Evolutionary conservation across 1,284 basidiomycete genomes (phyloP), one percentile per base, ranked within the genome.

Genomic region (Flammula alnicola): DNA sequence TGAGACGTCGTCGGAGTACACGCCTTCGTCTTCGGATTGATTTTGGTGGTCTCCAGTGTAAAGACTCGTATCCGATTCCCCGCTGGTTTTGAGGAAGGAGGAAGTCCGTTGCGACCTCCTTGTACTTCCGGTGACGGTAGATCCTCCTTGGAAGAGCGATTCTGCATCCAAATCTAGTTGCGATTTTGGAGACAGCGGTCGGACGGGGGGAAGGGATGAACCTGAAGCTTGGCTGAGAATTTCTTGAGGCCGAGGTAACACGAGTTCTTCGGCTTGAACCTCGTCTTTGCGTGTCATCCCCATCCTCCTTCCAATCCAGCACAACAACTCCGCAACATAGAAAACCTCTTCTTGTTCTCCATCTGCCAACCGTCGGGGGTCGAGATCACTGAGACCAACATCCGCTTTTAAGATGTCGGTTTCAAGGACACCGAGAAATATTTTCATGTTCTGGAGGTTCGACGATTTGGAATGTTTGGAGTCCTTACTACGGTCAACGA

Each of bases 361-460:
- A 4, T 71, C 68, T 0, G 85, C 86, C 6, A 89, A 73, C 37
- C 73, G 69, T 33, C 78, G 69, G 2, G 86, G 86, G 55, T 90
- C 85, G 25, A 89, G 64, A 23, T 76, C 72, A 49, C 78, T 79
- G 11, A 89, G 70, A 0, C 84, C 85, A 8, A 86, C 77, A 54
- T 85, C 80, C 49, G 68, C 65, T 33, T 77, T 71, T 23, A 91
- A 63, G 9, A 91, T 73, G 56, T 89, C 87, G 36, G 76, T 80
- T 46, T 89, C 86, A 3, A 93, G 72, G 3, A 86, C 81, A 19
- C 88, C 89, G 14, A 92, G 76, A 49, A 93, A 85, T 10, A 92
- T 76, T 62, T 91, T 88, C 77, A 90, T 88, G 37, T 83, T 81
- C 25, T 82, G 73, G 5, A 79, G 69, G 39, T 71, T 68, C 0